Evolutionary conservation across 345 rosid genomes (phyloP), one percentile per base, ranked within the genome.

Genomic region (Populus davidiana): DNA sequence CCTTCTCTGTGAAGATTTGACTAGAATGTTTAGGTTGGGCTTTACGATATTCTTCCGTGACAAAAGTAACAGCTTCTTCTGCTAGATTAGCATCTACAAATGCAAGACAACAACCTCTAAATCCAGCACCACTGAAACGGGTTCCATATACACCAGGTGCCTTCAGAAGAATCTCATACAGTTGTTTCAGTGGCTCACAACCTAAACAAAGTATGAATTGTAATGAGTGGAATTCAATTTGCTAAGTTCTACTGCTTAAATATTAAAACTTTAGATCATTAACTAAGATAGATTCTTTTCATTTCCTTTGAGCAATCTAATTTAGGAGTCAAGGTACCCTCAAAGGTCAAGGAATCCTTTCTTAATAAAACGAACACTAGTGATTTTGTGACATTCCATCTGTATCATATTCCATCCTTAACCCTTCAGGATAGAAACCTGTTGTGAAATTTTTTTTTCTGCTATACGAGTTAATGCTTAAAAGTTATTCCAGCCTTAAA

Each of bases 101-200:
- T 61, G 94, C 98, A 4, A 95, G 71, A 77, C 99, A 95, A 79
- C 98, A 93, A 62, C 97, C 99, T 82, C 98, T 84, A 72, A 95
- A 93, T 59, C 98, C 97, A 11, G 98, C 99, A 41, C 98, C 99
- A 73, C 99, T 91, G 84, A 93, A 93, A 35, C 99, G 90, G 1
- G 94, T 91, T 31, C 98, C 99, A 14, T 81, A 85, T 52, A 93
- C 91, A 2, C 99, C 98, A 1, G 96, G 98, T 18, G 76, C 76
- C 75, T 79, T 75, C 82, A 81, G 82, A 38, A 96, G 91, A 65
- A 92, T 91, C 86, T 83, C 81, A 75, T 90, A 91, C 49, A 95
- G 88, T 81, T 92, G 90, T 79, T 87, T 92, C 83, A 96, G 69
- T 64, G 96, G 94, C 85, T 92, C 93, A 14, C 88, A 89, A 82